Conservation (phyloP, 768 basidiomycete genomes). For the Jaapia argillacea region DNA sequence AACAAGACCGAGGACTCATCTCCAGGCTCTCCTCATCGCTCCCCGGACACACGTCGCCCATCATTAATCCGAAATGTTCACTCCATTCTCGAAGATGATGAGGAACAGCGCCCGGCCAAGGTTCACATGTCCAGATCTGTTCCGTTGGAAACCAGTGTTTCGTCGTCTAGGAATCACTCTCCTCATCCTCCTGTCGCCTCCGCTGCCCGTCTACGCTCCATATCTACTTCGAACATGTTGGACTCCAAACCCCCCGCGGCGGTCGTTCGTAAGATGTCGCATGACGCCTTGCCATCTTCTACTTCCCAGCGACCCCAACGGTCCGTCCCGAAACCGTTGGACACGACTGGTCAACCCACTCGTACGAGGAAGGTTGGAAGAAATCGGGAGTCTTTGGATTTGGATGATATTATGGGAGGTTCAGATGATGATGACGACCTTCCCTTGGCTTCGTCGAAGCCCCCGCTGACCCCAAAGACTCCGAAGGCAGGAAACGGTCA, state of each 20-base stretch:
- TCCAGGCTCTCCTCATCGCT: not conserved
- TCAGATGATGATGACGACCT: slow-evolving; percentile 49
- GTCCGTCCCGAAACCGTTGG: not conserved
- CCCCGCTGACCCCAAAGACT: slow-evolving; percentile 5
- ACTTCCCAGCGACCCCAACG: not conserved
- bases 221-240: slow-evolving; percentile 14
- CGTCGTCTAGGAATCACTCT: not conserved
- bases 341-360: slow-evolving; percentile 18
- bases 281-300: not conserved
- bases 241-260: slow-evolving; percentile 10
- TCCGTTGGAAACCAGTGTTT: not conserved
- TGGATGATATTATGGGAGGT: slow-evolving; percentile 67
- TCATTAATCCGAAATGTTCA: slow-evolving; percentile 48
- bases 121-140: slow-evolving; percentile 14
- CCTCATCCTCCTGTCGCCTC: not conserved
- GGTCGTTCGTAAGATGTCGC: not conserved
- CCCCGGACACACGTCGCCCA: slow-evolving; percentile 21
- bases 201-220: slow-evolving; percentile 9
- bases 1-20: no score
- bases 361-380: slow-evolving; percentile 42
- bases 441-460: slow-evolving; percentile 2
- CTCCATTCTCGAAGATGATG: slow-evolving; percentile 54
- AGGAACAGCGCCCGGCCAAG: slow-evolving; percentile 37
- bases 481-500: slow-evolving; percentile 2
- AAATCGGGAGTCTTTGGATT: slow-evolving; percentile 59